Conservation (phyloP, 495 filamentous ascomycete genomes). For the Penicillium cinerascens region DNA sequence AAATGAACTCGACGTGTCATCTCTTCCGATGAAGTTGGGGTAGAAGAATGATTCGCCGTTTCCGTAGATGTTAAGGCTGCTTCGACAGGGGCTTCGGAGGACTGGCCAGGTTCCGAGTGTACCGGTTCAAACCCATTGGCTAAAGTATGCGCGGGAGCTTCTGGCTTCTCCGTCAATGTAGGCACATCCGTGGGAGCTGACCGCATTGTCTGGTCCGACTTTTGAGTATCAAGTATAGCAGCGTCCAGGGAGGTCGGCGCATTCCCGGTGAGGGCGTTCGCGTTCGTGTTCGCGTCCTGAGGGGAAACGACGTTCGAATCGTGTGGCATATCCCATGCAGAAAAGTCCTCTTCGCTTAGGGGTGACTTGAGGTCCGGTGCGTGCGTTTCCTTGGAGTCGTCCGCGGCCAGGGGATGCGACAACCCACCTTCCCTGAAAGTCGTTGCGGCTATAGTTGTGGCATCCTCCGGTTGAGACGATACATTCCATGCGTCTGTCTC, state of each 20-base stretch:
- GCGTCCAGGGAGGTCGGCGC: background rate
- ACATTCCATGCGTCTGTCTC: constrained; percentile 40
- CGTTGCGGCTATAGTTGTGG: constrained; percentile 7
- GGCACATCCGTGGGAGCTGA: background rate
- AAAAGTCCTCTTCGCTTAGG: constrained; percentile 16
- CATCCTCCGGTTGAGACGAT: constrained; percentile 33
- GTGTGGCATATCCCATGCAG: constrained; percentile 19
- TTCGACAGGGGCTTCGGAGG: background rate
- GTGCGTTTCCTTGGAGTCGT: constrained; percentile 9
- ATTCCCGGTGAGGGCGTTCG: background rate
- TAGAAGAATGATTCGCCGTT: background rate
- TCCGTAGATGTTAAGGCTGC: background rate
- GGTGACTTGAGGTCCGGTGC: constrained; percentile 14
- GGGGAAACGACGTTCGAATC: background rate
- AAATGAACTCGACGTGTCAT: background rate
- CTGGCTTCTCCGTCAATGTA: background rate
- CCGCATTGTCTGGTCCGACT: background rate
- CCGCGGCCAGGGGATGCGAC: constrained; percentile 10
- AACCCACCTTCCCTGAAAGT: constrained; percentile 2
- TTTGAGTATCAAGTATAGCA: background rate
- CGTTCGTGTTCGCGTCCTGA: background rate
- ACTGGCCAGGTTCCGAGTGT: background rate
- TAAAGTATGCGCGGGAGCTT: background rate
- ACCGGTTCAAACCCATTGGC: background rate
- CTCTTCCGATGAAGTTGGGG: background rate